Base-by-base conservation (phyloP, 1,284 basidiomycete species). In the Coniferiporia sulphurascens region DNA sequence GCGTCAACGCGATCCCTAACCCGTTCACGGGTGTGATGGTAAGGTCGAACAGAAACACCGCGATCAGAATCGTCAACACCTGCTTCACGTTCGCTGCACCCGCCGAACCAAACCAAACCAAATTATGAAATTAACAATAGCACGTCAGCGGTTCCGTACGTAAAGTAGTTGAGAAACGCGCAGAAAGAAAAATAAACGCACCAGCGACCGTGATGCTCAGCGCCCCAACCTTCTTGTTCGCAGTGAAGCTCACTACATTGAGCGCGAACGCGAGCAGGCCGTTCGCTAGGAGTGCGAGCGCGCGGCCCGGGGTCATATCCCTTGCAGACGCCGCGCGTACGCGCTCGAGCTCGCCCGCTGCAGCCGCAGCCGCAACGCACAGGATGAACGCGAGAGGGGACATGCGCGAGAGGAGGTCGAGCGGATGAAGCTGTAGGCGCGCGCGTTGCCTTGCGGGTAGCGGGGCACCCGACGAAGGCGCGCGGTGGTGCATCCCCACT, bases 221-320 rank as follows among this genome's bases (percentile, higher is more conserved):
- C 12, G 92, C 86, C 2, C 93, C 93, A 0, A 92, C 87, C 70
- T 89, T 87, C 72, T 89, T 89, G 75, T 96, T 97, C 22, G 95
- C 91, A 48, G 90, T 91, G 69, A 96, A 95, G 70, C 89, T 92
- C 58, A 95, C 91, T 5, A 96, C 86, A 68, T 98, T 97, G 48
- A 97, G 77, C 5, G 85, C 89, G 69, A 96, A 97, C 2, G 95
- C 95, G 67, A 97, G 85, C 17, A 79, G 70, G 0, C 93, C 95
- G 66, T 97, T 98, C 50, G 89, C 68, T 3, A 85, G 65, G 38
- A 97, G 73, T 3, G 85, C 83, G 0, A 81, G 60, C 0, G 82
- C 75, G 60, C 82, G 81, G 49, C 71, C 64, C 21, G 69, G 61
- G 0, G 79, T 80, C 78, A 87, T 78, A 67, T 84, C 76, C 22